phyloP scores from a whole-genome alignment of 495 filamentous ascomycete genomes.

The Hyphodiscus hymeniophilus region DNA sequence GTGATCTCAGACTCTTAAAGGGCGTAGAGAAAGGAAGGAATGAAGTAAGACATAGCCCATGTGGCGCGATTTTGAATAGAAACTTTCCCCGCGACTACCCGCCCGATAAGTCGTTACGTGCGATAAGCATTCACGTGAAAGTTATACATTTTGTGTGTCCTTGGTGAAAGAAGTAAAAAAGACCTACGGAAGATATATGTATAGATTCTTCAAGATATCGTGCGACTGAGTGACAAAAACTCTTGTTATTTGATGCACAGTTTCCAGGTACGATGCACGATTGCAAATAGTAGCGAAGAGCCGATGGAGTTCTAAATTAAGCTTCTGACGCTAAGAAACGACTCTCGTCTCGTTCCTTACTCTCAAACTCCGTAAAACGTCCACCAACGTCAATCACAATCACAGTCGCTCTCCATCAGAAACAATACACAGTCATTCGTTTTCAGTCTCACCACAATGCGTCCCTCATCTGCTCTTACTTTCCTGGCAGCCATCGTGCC shows the following conservation, averaged over 20 bases:
- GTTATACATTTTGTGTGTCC: no score
- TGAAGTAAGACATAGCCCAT: not conserved
- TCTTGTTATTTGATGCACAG: no score
- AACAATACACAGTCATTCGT: slow-evolving; percentile 18
- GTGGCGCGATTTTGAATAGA: not conserved
- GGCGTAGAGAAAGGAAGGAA: no score
- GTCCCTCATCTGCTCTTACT: slow-evolving; percentile 5
- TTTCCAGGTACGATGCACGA: no score
- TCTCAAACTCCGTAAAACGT: not conserved
- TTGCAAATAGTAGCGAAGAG: not conserved
- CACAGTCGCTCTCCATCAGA: not conserved
- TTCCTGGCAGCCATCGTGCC: slow-evolving; percentile 35
- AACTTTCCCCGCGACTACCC: not conserved
- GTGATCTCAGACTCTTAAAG: not conserved
- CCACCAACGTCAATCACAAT: not conserved
- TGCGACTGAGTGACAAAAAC: not conserved
- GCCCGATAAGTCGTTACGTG: not conserved
- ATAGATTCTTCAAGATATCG: not conserved
- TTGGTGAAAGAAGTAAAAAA: no score
- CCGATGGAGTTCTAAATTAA: not conserved
- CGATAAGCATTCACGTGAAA: not conserved
- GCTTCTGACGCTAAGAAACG: not conserved
- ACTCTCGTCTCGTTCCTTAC: not conserved
- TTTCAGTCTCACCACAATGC: slow-evolving; percentile 13
- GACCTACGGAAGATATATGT: not conserved